These are phyloP conservation scores for Fraxinus platypoda DNA, from an alignment of 305 asterid genomes.

Conservation along the genomic window DNA sequence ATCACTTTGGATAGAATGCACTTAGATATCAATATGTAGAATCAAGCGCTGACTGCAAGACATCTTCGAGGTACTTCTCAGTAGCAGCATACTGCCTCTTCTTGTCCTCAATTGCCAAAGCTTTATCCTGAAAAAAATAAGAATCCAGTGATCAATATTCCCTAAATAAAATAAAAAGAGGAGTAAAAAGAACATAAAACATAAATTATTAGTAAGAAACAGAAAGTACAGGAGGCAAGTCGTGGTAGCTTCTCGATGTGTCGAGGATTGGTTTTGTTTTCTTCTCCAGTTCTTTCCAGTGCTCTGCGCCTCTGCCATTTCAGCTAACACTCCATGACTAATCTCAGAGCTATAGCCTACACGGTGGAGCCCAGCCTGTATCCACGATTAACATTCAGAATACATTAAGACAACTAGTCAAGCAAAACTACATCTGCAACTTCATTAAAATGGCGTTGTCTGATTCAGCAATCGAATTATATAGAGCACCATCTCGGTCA, in stretches of 20 bases:
- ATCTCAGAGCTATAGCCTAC: slow-evolving; percentile 88
- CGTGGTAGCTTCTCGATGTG: slow-evolving; percentile 96
- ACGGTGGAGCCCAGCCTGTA: slow-evolving; percentile 88
- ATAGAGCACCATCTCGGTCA: not conserved
- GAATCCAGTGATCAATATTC: slow-evolving; percentile 7
- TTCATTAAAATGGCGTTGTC: not conserved
- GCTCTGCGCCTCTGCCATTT: slow-evolving; percentile 75
- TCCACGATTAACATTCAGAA: not conserved
- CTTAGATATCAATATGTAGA: slow-evolving; percentile 42
- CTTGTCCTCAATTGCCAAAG: slow-evolving; percentile 95
- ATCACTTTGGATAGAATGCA: not conserved
- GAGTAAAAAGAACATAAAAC: not conserved
- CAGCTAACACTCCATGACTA: slow-evolving; percentile 88
- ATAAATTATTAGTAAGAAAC: not conserved
- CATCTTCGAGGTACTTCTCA: slow-evolving; percentile 96
- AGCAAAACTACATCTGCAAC: not conserved
- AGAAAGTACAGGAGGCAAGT: slow-evolving; percentile 77
- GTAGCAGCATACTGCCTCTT: slow-evolving; percentile 89
- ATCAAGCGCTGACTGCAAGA: slow-evolving; percentile 96
- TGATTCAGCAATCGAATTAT: not conserved
- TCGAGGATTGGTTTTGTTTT: slow-evolving; percentile 88
- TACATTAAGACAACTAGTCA: not conserved
- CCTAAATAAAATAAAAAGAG: slow-evolving; percentile 10
- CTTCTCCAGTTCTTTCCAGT: slow-evolving; percentile 83
- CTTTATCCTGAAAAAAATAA: slow-evolving; percentile 66